A percentile compares a stretch with the other conserved stretches of the same genome.
phyloP scores from a whole-genome alignment of 306 rosid species.

The Rubus idaeus region DNA sequence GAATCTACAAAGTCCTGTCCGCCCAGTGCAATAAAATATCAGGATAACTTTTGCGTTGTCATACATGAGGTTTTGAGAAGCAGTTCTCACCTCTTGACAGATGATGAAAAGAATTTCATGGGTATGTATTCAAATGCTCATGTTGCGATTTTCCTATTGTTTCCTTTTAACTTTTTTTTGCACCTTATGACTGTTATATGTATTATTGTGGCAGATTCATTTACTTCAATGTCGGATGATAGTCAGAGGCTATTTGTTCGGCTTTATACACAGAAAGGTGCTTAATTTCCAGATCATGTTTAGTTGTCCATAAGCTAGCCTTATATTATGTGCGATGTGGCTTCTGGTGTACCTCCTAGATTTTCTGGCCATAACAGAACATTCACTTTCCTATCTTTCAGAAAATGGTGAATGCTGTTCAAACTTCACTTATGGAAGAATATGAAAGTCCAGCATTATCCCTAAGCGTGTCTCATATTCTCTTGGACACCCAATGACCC shows the following conservation, averaged over 20 bases:
- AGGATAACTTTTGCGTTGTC: conserved; percentile 66
- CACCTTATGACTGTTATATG: conserved; percentile 17
- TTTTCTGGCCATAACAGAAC: not conserved
- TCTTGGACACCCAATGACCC: not conserved
- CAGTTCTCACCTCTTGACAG: conserved; percentile 65
- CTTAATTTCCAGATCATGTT: conserved; percentile 23
- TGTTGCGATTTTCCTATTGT: not conserved
- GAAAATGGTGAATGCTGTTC: not conserved
- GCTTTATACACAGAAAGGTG: conserved; percentile 84
- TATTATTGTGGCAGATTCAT: conserved; percentile 59
- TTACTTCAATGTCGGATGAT: conserved; percentile 63
- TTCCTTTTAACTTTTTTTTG: conserved; percentile 13
- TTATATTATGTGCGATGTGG: not conserved
- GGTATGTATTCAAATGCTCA: conserved; percentile 44
- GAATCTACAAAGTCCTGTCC: conserved; percentile 47
- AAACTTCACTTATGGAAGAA: not conserved
- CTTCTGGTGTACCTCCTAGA: not conserved
- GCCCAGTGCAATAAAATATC: conserved; percentile 56
- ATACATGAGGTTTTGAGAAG: conserved; percentile 63
- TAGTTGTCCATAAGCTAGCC: not conserved
- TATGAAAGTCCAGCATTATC: not conserved
- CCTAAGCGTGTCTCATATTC: not conserved
- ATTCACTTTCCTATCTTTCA: not conserved
- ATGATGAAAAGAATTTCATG: conserved; percentile 58
- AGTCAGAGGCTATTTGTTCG: conserved; percentile 92